phyloP scores from a whole-genome alignment of 2,329 filamentous ascomycete genomes.

The Botrytis hyacinthi region DNA sequence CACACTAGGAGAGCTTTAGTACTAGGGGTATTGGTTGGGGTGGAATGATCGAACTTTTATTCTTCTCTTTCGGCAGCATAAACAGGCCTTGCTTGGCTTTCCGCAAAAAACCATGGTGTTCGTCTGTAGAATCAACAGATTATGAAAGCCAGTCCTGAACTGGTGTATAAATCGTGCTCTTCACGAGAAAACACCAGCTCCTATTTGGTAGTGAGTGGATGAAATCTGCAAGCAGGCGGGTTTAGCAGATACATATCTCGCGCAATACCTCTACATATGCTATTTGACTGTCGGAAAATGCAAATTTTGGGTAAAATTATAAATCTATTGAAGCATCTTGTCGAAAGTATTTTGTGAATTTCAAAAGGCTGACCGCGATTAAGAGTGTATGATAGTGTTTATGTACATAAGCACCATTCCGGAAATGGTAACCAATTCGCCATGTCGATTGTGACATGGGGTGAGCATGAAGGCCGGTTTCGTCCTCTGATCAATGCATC shows the following conservation, averaged over 20 bases:
- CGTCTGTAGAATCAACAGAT: not conserved
- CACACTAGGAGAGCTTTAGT: conserved; percentile 42
- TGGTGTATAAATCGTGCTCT: not conserved
- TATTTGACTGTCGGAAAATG: not conserved
- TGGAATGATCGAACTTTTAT: conserved; percentile 28
- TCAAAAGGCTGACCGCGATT: not conserved
- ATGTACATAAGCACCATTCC: not conserved
- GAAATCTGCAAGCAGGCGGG: not conserved
- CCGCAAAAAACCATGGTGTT: conserved; percentile 33
- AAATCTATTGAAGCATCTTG: not conserved
- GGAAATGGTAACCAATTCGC: not conserved
- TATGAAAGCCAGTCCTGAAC: not conserved
- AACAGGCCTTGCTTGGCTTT: conserved; percentile 25
- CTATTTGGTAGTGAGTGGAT: not conserved
- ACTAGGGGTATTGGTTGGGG: not conserved
- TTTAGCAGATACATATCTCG: not conserved
- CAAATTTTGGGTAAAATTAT: not conserved
- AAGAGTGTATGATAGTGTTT: not conserved
- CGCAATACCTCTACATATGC: not conserved
- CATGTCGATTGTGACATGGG: not conserved
- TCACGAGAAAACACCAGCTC: not conserved
- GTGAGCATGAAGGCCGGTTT: not conserved
- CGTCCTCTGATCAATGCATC: not conserved
- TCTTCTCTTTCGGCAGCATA: conserved; percentile 28
- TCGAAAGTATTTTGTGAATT: not conserved